phyloP scores from a whole-genome alignment of 176 grass and related monocot genomes.

The Echinochloa phyllopogon region DNA sequence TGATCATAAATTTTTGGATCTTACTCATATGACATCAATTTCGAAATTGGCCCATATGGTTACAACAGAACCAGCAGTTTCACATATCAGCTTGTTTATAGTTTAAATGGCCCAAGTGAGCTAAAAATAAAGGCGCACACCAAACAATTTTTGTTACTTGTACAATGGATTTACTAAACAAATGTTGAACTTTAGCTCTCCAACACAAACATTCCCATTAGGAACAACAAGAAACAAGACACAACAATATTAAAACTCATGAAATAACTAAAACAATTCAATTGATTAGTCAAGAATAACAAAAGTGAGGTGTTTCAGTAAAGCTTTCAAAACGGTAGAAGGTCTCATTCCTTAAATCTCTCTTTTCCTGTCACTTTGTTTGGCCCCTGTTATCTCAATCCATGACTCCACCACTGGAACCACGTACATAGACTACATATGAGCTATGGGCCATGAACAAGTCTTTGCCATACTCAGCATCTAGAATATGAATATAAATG shows the following conservation, averaged over 20 bases:
- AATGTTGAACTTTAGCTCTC: constrained; percentile 4
- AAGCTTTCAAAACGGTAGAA: no score
- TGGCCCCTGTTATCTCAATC: neutral
- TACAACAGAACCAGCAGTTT: constrained; percentile 18
- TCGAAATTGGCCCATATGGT: neutral
- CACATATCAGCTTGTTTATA: neutral
- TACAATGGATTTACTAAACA: constrained; percentile 18
- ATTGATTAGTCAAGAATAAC: no score
- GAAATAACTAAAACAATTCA: neutral
- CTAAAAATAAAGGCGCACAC: neutral
- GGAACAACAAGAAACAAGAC: constrained; percentile 1
- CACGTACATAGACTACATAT: neutral
- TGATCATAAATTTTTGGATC: neutral
- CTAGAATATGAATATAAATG: neutral
- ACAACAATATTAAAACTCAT: neutral
- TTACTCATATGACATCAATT: neutral
- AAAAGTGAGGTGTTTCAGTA: no score
- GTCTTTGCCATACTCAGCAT: constrained; percentile 1
- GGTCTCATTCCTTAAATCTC: neutral
- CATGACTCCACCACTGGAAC: neutral
- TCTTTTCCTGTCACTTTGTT: neutral
- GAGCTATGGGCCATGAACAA: neutral
- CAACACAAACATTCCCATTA: neutral
- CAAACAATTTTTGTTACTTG: neutral
- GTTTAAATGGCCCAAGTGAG: neutral